Base-by-base conservation (phyloP, 73 alveolate species). In the Paramecium sonneborni region DNA sequence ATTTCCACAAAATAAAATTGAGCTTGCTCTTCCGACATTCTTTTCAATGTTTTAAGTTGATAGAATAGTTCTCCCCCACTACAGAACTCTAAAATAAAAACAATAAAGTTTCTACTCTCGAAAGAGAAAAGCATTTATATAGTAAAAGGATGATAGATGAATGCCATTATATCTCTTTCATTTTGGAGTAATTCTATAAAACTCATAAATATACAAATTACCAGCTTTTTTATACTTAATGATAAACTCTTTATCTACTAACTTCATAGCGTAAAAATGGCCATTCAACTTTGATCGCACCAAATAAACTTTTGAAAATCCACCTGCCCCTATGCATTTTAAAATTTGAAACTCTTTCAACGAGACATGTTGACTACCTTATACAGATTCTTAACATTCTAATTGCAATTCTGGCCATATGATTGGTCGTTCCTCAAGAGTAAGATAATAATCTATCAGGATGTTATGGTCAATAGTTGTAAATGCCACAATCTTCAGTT, bases 321-420 rank as follows among this genome's bases (percentile, higher is more conserved):
- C 98, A 6, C 99, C 99, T 44, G 94, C 90, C 12, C 99, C 99
- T 30, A 97, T 96, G n/a, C 96, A 95, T 38, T 95, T 92, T 2
- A 97, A 72, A n/a, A 93, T 92, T 15, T 34, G 28, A 85, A 93
- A 93, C 14, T 79, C 62, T 23, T 56, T 91, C 9, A 90, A 23
- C 8, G 92, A 72, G 4, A 91, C 89, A 26, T 30, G 26, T 52
- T 52, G 34, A 20, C 37, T 82, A 14, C 88, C 30, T 34, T 14
- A 15, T 5, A 21, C 62, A 14, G 39, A 46, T 30, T 34, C 74
- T 79, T 38, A 15, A 20, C 28, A 62, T 41, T 79, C 32, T 10
- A 26, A 44, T 79, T 46, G 55, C 34, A 79, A 62, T 79, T 46
- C 90, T 20, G 55, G 20, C 32, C 43, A 24, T 18, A 21, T 43